Evolutionary conservation across 2,329 filamentous ascomycete species (phyloP).

Genomic region (Penicillium janthinellum): DNA sequence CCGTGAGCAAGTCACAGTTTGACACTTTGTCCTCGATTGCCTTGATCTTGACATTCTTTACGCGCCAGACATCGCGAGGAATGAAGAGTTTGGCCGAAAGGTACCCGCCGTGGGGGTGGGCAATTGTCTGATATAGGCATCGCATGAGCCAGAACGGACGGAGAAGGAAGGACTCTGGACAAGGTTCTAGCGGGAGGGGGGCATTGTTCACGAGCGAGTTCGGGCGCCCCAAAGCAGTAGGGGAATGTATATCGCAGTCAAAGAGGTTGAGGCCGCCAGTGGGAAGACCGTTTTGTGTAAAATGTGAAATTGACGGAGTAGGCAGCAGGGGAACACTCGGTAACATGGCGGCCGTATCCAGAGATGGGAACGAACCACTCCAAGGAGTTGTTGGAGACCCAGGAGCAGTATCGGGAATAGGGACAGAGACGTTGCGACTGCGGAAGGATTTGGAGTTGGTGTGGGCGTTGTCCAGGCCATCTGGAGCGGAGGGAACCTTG

Average conservation of each 20-base stretch:
- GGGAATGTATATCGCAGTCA: constrained; percentile 76
- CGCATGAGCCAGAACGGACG: constrained; percentile 98
- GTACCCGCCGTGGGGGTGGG: constrained; percentile 88
- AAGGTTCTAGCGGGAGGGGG: constrained; percentile 82
- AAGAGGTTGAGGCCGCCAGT: constrained; percentile 77
- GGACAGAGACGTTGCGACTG: constrained; percentile 70
- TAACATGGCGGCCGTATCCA: constrained; percentile 51
- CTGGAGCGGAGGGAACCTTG: constrained; percentile 45
- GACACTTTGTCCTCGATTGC: constrained; percentile 90
- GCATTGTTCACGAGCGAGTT: constrained; percentile 64
- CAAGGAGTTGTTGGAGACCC: constrained; percentile 74
- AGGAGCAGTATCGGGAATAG: constrained; percentile 63
- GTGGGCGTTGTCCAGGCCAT: constrained; percentile 64
- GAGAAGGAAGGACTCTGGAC: constrained; percentile 84
- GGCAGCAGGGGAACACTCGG: constrained; percentile 63
- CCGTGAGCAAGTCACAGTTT: constrained; percentile 87
- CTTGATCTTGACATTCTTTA: constrained; percentile 91
- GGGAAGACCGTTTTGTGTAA: constrained; percentile 57
- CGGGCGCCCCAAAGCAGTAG: constrained; percentile 64
- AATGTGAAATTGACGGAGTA: constrained; percentile 66
- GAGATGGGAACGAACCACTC: constrained; percentile 65
- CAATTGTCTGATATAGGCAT: constrained; percentile 86
- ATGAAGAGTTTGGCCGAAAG: constrained; percentile 89
- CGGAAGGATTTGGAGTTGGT: constrained; percentile 73
- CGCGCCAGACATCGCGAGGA: constrained; percentile 88